Evolutionary conservation across 2,329 filamentous ascomycete genomes (phyloP), one percentile per base, ranked within the genome.

Genomic region (Macrophomina phaseolina): DNA sequence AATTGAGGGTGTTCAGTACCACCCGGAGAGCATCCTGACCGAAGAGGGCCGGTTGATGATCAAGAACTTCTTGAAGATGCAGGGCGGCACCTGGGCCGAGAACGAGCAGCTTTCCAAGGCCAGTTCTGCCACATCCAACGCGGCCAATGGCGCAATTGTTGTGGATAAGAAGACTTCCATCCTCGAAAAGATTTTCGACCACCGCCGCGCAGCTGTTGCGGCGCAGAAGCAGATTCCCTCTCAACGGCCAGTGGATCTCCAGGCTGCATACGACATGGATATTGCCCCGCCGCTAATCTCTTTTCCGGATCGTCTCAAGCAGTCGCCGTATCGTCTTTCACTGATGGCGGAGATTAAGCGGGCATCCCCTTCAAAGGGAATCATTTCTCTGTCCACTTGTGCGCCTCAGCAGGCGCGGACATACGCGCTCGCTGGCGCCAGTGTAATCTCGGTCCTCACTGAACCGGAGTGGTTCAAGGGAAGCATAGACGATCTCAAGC

Each of bases 401-500:
- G 95, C 95, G 9, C 93, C 95, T 30, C 89, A 90, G 5, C 95
- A 99, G 79, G 95, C 96, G 49, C 89, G 90, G 70, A 93, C 91
- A 71, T 99, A 99, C 78, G 95, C 96, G 9, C 86, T 95, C 62
- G 94, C 95, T 6, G 96, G 95, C 14, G 95, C 95, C 56, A 98
- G 94, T 76, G 93, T 97, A 46, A 99, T 99, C 71, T 98, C 95
- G 1, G 95, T 99, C n/a, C 86, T 99, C 55, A 99, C 95, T 0
- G 95, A 99, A 80, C 95, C 96, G 0, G 91, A 98, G 75, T 99
- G 95, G 95, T 99, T 99, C 84, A 98, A 97, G 81, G 95, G 95
- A 56, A 97, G 91, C 79, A 94, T 99, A 68, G 94, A 99, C 67
- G 95, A 99, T 76, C 82, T 99, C 64, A 88, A 91, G 68, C 89